These are phyloP conservation scores for Rhizopogon roseolus DNA, from an alignment of 768 basidiomycete genomes.

Conservation along the genomic window DNA sequence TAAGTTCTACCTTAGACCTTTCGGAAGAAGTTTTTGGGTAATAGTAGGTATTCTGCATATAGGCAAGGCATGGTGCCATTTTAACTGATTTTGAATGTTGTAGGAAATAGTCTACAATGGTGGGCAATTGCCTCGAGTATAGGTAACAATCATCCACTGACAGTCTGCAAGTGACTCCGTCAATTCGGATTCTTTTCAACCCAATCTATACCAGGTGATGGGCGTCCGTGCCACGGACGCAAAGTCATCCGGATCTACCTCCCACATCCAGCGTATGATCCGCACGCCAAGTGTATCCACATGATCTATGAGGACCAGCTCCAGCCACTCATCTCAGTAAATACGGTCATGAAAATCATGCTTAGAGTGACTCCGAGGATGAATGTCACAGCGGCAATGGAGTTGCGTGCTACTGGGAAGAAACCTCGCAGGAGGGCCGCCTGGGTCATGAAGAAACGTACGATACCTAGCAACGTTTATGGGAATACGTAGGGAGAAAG, in stretches of 20 bases:
- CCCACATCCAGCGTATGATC: background rate
- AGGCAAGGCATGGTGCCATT: no score
- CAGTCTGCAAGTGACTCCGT: no score
- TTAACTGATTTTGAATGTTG: no score
- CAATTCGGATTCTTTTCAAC: no score
- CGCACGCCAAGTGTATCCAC: background rate
- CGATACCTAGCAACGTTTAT: constrained; percentile 32
- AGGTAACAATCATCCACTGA: no score
- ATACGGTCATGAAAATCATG: constrained; percentile 37
- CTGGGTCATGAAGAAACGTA: constrained; percentile 51
- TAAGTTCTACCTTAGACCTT: no score
- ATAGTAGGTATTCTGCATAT: no score
- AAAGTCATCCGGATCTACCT: background rate
- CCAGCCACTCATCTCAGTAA: constrained; percentile 21
- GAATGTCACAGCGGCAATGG: constrained; percentile 36
- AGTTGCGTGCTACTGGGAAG: constrained; percentile 48
- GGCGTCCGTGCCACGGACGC: background rate
- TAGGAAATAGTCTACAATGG: no score
- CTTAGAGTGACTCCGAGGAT: constrained; percentile 35
- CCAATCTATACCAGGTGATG: background rate
- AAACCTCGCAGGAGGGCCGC: constrained; percentile 41
- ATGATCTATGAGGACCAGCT: background rate
- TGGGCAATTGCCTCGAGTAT: no score
- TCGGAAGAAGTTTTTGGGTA: no score
- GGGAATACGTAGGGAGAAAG: background rate